phyloP scores from a whole-genome alignment of 441 rosid species.

The Gossypium lobatum region DNA sequence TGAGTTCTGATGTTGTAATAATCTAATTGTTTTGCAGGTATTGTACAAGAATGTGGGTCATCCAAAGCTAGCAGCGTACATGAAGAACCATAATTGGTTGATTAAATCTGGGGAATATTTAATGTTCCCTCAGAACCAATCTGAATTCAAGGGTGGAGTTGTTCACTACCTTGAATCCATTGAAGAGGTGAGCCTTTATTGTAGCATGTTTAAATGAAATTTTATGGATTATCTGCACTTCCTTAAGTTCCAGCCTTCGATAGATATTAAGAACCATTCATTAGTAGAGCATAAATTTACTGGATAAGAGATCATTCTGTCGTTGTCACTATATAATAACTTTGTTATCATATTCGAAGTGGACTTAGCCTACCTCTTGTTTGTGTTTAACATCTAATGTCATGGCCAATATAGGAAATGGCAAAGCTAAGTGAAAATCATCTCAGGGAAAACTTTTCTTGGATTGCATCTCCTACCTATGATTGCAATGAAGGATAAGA shows the following conservation, averaged over 20 bases:
- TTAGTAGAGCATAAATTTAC: not conserved
- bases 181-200: constrained; percentile 59
- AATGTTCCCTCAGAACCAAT: constrained; percentile 68
- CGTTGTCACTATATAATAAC: not conserved
- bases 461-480: not conserved
- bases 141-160: constrained; percentile 71
- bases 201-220: constrained; percentile 3
- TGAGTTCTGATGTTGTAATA: constrained; percentile 13
- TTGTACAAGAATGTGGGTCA: constrained; percentile 81
- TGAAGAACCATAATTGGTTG: constrained; percentile 74
- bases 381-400: not conserved
- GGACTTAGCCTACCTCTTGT: too few species aligned
- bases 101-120: constrained; percentile 62
- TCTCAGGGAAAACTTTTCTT: constrained; percentile 11
- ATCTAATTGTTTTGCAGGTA: constrained; percentile 46
- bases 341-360: not conserved
- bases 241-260: not conserved
- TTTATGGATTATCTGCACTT: not conserved
- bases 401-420: not conserved
- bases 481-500: not conserved
- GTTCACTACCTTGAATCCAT: constrained; percentile 88
- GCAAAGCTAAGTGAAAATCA: not conserved
- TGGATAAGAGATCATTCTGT: not conserved
- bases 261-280: not conserved
- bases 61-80: constrained; percentile 76